Evolutionary conservation across 306 rosid species (phyloP).

Genomic region (Ormosia emarginata): DNA sequence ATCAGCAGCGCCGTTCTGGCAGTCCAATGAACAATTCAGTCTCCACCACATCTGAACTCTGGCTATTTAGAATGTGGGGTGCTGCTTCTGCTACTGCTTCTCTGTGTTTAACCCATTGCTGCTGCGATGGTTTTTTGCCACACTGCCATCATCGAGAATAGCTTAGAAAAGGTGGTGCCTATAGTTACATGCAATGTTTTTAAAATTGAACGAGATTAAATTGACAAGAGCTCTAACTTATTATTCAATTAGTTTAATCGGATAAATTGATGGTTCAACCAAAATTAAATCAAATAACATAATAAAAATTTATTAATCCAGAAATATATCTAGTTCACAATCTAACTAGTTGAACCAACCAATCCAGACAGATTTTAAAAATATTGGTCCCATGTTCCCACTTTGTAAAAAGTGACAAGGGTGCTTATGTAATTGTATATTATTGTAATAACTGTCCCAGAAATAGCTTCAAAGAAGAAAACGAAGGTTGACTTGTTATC

Average conservation of each 20-base stretch:
- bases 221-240: too few relatives aligned
- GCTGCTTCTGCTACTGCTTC: not conserved
- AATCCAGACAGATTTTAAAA: too few relatives aligned
- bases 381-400: not conserved
- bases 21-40: constrained; percentile 45
- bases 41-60: constrained; percentile 28
- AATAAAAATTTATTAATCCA: not conserved
- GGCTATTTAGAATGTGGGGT: not conserved
- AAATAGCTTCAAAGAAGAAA: not conserved
- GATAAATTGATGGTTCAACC: too few relatives aligned
- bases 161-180: not conserved
- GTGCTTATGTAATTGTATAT: not conserved
- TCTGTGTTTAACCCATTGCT: constrained; percentile 9
- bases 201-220: too few relatives aligned
- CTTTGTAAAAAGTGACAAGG: not conserved
- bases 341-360: too few relatives aligned
- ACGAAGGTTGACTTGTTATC: too few relatives aligned
- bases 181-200: not conserved
- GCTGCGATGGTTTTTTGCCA: not conserved
- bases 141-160: not conserved
- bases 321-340: too few relatives aligned
- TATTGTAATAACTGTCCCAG: not conserved
- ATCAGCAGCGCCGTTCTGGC: constrained; percentile 31
- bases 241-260: too few relatives aligned
- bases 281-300: too few relatives aligned